phyloP scores from a whole-genome alignment of 345 rosid species.

The Eutrema yunnanense region DNA sequence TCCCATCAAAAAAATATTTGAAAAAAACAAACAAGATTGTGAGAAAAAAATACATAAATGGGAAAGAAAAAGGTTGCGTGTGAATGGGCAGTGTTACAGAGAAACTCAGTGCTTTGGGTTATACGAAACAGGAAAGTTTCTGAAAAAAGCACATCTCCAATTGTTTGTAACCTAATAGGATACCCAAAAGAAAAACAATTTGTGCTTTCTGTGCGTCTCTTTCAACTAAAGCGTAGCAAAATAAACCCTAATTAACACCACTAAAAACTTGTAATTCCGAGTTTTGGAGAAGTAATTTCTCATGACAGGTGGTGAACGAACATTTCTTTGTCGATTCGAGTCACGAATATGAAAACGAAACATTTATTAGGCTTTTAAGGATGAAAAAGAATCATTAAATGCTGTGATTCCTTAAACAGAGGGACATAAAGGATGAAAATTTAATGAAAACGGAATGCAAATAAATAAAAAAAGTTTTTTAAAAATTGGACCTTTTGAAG shows the following conservation, averaged over 20 bases:
- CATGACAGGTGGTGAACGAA: conserved; percentile 16
- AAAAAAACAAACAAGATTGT: background rate
- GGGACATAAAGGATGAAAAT: conserved; percentile 18
- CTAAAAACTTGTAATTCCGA: background rate
- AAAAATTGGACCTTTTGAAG: conserved; percentile 69
- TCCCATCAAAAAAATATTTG: background rate
- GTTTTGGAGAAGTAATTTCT: background rate
- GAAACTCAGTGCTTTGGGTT: conserved; percentile 16
- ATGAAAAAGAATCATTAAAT: conserved; percentile 12
- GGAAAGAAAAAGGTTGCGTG: background rate
- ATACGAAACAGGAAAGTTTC: conserved; percentile 27
- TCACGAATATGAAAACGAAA: conserved; percentile 16
- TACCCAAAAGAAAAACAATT: conserved; percentile 19
- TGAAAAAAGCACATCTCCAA: conserved; percentile 17
- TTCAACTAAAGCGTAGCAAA: conserved; percentile 5
- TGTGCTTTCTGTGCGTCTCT: background rate
- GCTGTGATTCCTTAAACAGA: conserved; percentile 9
- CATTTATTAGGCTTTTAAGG: conserved; percentile 23
- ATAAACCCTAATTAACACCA: conserved; percentile 13
- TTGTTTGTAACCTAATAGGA: conserved; percentile 36
- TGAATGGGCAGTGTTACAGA: conserved; percentile 18
- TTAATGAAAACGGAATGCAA: background rate
- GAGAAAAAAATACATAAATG: background rate
- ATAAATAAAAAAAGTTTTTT: background rate
- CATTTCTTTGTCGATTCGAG: conserved; percentile 3